phyloP scores from a whole-genome alignment of 75 land plant species.

The Cunninghamia lanceolata region DNA sequence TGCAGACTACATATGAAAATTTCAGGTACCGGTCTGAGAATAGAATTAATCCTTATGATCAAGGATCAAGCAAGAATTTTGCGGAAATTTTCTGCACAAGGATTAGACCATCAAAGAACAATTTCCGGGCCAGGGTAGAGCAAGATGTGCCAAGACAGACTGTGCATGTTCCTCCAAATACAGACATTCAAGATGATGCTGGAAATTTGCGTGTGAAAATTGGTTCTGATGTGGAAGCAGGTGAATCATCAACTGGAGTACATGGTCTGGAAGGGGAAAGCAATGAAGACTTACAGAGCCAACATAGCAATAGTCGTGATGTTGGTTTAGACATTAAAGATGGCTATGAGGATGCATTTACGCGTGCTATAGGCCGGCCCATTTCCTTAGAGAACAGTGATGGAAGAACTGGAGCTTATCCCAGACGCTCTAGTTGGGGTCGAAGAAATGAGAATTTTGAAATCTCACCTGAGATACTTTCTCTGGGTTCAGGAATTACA shows the following conservation, averaged over 20 bases:
- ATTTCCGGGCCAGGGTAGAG: slow-evolving; percentile 60
- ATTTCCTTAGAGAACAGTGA: slow-evolving; percentile 10
- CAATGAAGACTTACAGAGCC: slow-evolving; percentile 5
- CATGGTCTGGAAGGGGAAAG: not conserved
- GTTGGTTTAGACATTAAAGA: slow-evolving; percentile 7
- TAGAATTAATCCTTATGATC: slow-evolving; percentile 55
- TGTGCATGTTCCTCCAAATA: not conserved
- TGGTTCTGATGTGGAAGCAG: slow-evolving; percentile 15
- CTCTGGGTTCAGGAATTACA: slow-evolving; percentile 23
- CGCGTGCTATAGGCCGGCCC: slow-evolving; percentile 16
- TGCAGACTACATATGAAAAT: slow-evolving; percentile 90
- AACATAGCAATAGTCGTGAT: not conserved
- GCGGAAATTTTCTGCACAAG: slow-evolving; percentile 59
- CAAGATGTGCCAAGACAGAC: slow-evolving; percentile 32
- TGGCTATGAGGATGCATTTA: slow-evolving; percentile 20
- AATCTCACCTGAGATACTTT: slow-evolving; percentile 36
- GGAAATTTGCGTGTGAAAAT: slow-evolving; percentile 10
- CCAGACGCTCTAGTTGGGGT: slow-evolving; percentile 40
- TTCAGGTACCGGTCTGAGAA: slow-evolving; percentile 74
- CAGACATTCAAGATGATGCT: not conserved
- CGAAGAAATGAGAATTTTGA: slow-evolving; percentile 58
- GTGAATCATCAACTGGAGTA: slow-evolving; percentile 6
- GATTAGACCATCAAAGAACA: slow-evolving; percentile 54
- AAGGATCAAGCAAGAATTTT: slow-evolving; percentile 57
- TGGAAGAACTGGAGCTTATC: slow-evolving; percentile 13